These are phyloP conservation scores for Neurospora sp. DNA, from an alignment of 495 filamentous ascomycete genomes.

Conservation along the genomic window DNA sequence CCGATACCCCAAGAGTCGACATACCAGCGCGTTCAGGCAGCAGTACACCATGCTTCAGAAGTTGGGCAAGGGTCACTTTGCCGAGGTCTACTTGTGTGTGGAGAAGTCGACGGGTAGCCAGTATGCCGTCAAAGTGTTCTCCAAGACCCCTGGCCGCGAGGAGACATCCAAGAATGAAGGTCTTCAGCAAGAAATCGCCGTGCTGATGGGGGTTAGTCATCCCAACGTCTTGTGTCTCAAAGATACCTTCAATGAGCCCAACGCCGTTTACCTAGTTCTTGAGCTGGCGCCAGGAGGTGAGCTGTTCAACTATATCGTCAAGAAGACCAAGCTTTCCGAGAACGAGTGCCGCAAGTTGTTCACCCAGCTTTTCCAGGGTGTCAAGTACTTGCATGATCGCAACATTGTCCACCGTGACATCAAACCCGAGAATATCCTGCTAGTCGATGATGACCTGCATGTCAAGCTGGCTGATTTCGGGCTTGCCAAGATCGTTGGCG, in stretches of 20 bases:
- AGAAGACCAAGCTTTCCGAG: conserved; percentile 79
- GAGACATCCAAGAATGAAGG: conserved; percentile 75
- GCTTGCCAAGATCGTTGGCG: conserved; percentile 95
- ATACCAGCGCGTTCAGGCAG: conserved; percentile 68
- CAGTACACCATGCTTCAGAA: conserved; percentile 78
- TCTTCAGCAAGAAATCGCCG: conserved; percentile 89
- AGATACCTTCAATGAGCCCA: conserved; percentile 86
- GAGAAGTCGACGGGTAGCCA: conserved; percentile 73
- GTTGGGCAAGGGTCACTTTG: conserved; percentile 94
- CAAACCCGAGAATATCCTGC: conserved; percentile 95
- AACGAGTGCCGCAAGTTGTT: conserved; percentile 78
- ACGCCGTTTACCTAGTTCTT: conserved; percentile 83
- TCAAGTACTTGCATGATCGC: conserved; percentile 95
- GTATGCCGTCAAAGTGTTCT: conserved; percentile 92
- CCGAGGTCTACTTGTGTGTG: conserved; percentile 83
- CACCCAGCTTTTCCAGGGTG: conserved; percentile 79
- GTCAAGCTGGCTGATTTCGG: conserved; percentile 97
- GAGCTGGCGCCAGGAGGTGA: conserved; percentile 90
- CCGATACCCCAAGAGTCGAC: conserved; percentile 69
- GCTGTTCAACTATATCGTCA: conserved; percentile 87
- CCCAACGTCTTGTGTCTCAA: conserved; percentile 92
- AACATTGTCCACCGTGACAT: conserved; percentile 98
- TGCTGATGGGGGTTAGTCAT: conserved; percentile 92
- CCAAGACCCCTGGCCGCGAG: conserved; percentile 65
- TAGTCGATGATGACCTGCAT: conserved; percentile 70